These are phyloP conservation scores for Allium sativum DNA, from an alignment of 106 monocot species.

Conservation along the genomic window DNA sequence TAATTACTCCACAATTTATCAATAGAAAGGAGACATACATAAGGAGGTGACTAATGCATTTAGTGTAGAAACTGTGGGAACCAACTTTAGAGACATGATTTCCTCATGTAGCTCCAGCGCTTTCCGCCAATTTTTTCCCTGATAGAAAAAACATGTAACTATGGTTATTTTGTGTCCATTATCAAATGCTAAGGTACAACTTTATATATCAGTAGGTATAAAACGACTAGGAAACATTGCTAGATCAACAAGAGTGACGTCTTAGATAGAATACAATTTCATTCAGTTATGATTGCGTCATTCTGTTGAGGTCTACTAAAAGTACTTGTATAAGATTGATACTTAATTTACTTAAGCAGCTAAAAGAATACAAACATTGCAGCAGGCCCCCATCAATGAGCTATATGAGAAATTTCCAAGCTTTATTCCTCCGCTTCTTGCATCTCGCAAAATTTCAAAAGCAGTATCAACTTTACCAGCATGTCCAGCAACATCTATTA, in stretches of 20 bases:
- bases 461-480: conserved; percentile 67
- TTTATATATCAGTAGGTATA: too few species aligned
- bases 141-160: conserved; percentile 9
- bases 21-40: conserved; percentile 39
- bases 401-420: conserved; percentile 75
- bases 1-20: neutral
- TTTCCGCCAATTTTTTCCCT: conserved; percentile 93
- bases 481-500: conserved; percentile 93
- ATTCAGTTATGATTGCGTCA: too few species aligned
- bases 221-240: too few species aligned
- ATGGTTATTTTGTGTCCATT: neutral
- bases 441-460: conserved; percentile 71
- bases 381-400: conserved; percentile 92
- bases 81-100: conserved; percentile 58
- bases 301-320: too few species aligned
- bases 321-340: too few species aligned
- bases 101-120: conserved; percentile 77
- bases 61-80: conserved; percentile 77
- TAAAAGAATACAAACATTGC: conserved; percentile 50
- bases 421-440: conserved; percentile 42
- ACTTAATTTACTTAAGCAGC: neutral
- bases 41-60: conserved; percentile 85
- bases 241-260: too few species aligned
- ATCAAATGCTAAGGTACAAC: too few species aligned
- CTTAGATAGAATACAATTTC: too few species aligned